Evolutionary conservation across 306 rosid species (phyloP).

Genomic region (Malus fusca): DNA sequence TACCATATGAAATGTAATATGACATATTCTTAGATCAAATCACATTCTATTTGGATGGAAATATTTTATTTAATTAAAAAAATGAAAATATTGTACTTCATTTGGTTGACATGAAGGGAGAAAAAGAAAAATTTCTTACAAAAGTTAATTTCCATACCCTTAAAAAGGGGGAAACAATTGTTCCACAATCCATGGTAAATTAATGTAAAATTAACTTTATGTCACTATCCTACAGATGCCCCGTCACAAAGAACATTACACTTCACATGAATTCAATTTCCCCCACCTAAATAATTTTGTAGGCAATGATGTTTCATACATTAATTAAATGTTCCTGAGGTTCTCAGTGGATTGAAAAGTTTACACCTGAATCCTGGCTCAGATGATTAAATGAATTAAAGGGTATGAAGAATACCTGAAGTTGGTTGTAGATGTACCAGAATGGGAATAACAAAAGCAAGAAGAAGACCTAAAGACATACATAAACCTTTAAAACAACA

Average conservation of each 20-base stretch:
- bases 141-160: background rate
- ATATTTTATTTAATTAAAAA: background rate
- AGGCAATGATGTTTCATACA: background rate
- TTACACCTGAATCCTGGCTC: background rate
- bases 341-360: background rate
- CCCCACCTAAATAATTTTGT: background rate
- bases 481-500: constrained; percentile 22
- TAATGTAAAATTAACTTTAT: background rate
- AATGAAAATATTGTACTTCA: background rate
- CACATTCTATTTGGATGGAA: background rate
- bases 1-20: background rate
- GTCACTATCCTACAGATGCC: background rate
- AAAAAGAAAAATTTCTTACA: background rate
- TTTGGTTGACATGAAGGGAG: background rate
- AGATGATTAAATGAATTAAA: background rate
- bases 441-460: constrained; percentile 78
- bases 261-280: background rate
- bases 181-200: background rate
- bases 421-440: constrained; percentile 88
- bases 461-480: constrained; percentile 54
- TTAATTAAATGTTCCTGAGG: background rate
- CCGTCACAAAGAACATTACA: background rate
- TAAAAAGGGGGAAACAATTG: background rate
- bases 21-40: background rate
- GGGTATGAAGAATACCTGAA: constrained; percentile 56